Evolutionary conservation across 176 grass and related monocot genomes (phyloP).

Genomic region (Oryza longistaminata): DNA sequence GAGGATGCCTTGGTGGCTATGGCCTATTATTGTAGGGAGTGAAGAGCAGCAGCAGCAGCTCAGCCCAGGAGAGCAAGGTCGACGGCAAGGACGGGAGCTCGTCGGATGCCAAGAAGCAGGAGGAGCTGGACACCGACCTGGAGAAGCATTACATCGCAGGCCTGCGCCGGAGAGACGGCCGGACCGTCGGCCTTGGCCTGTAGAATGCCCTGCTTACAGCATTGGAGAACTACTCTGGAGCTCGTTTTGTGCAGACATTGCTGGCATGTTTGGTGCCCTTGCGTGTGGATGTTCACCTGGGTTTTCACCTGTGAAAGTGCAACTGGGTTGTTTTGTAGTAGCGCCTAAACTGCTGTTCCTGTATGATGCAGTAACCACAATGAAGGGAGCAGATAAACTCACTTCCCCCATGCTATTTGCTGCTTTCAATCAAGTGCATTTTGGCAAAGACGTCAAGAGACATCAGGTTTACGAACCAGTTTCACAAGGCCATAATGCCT

Average conservation of each 20-base stretch:
- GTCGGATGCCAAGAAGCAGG: constrained; percentile 62
- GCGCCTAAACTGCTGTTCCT: constrained; percentile 3
- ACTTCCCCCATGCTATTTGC: neutral
- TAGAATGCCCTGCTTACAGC: constrained; percentile 36
- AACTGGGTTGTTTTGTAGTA: neutral
- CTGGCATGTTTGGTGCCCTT: constrained; percentile 3
- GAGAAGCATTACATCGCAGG: constrained; percentile 96
- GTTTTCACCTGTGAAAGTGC: constrained; percentile 1
- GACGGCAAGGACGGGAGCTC: constrained; percentile 44
- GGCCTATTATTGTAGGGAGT: constrained; percentile 86
- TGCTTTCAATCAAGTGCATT: neutral
- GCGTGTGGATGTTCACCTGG: neutral
- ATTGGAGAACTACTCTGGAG: neutral
- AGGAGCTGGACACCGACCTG: constrained; percentile 90
- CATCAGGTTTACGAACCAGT: too few relatives aligned
- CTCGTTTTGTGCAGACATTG: constrained; percentile 17
- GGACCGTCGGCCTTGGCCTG: constrained; percentile 91
- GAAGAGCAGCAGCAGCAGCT: constrained; percentile 58
- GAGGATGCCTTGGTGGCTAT: constrained; percentile 98
- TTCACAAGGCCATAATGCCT: too few relatives aligned
- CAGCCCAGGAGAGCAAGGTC: constrained; percentile 40
- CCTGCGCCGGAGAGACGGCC: constrained; percentile 82
- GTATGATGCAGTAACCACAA: neutral
- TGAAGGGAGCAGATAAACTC: neutral
- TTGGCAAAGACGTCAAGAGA: too few relatives aligned